Conservation (phyloP, 805 yeast species). For the Myxozyma mucilagina region DNA sequence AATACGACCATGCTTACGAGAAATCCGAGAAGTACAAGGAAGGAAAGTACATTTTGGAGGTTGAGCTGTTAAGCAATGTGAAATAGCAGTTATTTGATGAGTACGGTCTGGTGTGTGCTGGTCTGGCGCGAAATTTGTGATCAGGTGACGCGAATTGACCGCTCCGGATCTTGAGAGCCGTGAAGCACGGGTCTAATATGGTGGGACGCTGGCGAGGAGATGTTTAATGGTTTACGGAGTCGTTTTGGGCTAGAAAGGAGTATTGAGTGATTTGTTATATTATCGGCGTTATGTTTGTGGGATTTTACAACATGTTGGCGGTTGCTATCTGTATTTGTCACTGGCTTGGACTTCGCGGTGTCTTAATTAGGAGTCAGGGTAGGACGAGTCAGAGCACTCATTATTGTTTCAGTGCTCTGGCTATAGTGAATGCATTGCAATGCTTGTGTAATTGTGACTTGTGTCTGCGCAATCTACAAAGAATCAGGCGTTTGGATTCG, state of each 20-base stretch:
- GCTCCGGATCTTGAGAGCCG: no score
- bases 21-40: slow-evolving; percentile 57
- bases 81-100: neutral
- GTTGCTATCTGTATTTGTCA: neutral
- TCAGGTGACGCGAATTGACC: neutral
- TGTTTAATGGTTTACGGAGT: neutral
- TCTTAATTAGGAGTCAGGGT: no score
- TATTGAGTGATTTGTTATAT: neutral
- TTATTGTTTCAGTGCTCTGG: no score
- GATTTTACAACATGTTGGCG: neutral
- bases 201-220: no score
- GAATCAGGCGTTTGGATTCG: no score
- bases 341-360: no score
- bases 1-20: slow-evolving; percentile 52
- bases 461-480: no score
- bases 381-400: no score
- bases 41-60: slow-evolving; percentile 59
- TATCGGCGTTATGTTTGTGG: neutral
- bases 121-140: neutral
- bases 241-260: neutral
- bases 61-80: slow-evolving; percentile 33
- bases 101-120: no score
- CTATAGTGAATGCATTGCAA: no score
- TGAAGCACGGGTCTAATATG: no score
- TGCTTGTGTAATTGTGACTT: no score